Evolutionary conservation across 768 basidiomycete species (phyloP), one percentile per base, ranked within the genome.

Genomic region (Hericium rajendrae): DNA sequence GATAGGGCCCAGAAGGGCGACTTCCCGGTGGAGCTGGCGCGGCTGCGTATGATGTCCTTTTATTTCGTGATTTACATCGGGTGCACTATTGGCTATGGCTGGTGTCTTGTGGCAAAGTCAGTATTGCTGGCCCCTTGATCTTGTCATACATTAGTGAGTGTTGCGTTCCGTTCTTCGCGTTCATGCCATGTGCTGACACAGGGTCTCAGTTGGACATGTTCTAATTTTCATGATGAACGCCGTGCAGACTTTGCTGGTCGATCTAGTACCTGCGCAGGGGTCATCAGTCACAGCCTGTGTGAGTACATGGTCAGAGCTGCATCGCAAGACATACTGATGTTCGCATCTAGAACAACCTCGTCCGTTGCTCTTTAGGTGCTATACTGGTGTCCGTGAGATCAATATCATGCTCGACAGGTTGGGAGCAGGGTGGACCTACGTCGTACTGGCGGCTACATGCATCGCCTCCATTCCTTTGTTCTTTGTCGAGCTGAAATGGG

Each of bases 211-310:
- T 54, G 84, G 83, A 3, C 74, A 71, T 56, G 63, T 73, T 4
- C 63, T 71, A 0, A 72, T 79, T 1, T 64, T 73, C 4, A 60
- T 82, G 22, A 76, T 86, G 78, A 88, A 81, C 64, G 70, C 72
- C 1, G 66, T 74, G 0, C 81, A 84, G 60, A 86, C 85, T 0
- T 70, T 88, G 26, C 75, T 86, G 64, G 73, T 89, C 20, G 86
- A 89, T 67, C 72, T 87, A 37, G 70, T 79, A 6, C 85, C 86
- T 3, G 62, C 67, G 0, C 83, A 84, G 56, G 77, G 84, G 43
- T 85, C 85, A 11, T 81, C 85, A 6, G 76, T 86, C 8, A 86
- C 84, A 1, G 86, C 85, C 50, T 88, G 86, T 56, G 86, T 88
- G 66, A 62, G 84, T 76, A 22, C 32, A 18, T 6, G 43, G 8